A percentile compares a stretch with the other conserved stretches of the same genome.
Conservation (phyloP, 2,329 filamentous ascomycete species). For the Scortechinia acanthostroma region DNA sequence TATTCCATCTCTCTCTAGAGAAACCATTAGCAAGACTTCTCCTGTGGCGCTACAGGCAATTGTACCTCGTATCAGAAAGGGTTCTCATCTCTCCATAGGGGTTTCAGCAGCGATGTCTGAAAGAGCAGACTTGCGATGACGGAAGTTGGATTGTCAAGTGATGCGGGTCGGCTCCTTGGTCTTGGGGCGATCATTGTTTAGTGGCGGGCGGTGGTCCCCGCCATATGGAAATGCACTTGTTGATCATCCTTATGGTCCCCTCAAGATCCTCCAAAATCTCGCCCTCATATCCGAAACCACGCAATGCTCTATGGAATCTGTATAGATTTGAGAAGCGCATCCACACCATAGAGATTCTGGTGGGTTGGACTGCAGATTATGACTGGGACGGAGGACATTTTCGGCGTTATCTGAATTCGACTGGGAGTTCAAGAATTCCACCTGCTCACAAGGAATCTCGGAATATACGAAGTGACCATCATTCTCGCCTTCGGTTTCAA, state of each 20-base stretch:
- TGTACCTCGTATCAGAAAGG: background rate
- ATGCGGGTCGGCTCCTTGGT: too few species aligned
- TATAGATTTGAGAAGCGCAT: background rate
- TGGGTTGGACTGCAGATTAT: too few species aligned
- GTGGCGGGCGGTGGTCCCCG: too few species aligned
- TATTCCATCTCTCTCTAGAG: constrained; percentile 33
- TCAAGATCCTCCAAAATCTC: too few species aligned
- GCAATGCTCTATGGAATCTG: background rate
- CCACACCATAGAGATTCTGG: too few species aligned
- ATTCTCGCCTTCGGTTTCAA: background rate
- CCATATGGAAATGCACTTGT: too few species aligned
- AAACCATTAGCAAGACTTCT: too few species aligned
- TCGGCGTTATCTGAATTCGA: background rate
- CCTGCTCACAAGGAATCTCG: background rate
- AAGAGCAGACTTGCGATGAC: background rate
- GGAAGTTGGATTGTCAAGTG: too few species aligned
- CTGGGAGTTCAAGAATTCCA: background rate
- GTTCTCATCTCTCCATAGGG: background rate
- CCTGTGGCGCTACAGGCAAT: background rate
- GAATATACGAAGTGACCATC: background rate
- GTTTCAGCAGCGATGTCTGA: background rate
- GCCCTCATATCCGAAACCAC: too few species aligned
- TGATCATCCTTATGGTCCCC: too few species aligned
- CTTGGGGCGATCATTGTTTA: too few species aligned
- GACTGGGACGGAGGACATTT: too few species aligned